Conservation (phyloP, 1,284 basidiomycete species). For the Marasmius oreades region DNA sequence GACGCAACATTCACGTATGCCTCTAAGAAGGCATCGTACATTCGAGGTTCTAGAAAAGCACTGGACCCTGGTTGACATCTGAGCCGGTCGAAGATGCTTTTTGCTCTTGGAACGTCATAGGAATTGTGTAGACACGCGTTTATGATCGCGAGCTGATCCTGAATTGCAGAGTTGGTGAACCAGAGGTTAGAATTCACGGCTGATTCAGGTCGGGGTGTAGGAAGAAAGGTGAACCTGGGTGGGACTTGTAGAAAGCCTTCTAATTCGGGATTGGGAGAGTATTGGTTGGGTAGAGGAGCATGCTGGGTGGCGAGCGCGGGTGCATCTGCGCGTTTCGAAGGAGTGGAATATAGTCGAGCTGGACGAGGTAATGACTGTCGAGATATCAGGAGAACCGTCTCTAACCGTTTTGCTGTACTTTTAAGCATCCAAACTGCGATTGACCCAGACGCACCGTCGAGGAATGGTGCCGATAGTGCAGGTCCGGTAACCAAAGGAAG, state of each 20-base stretch:
- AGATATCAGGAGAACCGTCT: slow-evolving; percentile 63
- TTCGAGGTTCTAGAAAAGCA: slow-evolving; percentile 44
- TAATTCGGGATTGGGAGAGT: slow-evolving; percentile 28
- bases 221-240: slow-evolving; percentile 53
- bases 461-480: too few species aligned
- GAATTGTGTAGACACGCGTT: slow-evolving; percentile 74
- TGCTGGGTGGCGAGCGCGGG: slow-evolving; percentile 44
- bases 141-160: slow-evolving; percentile 72
- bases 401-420: slow-evolving; percentile 42
- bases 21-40: slow-evolving; percentile 53
- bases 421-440: slow-evolving; percentile 51
- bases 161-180: slow-evolving; percentile 61
- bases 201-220: slow-evolving; percentile 50
- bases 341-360: slow-evolving; percentile 61
- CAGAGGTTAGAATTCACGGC: slow-evolving; percentile 31
- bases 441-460: too few species aligned
- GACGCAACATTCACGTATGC: slow-evolving; percentile 61
- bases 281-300: slow-evolving; percentile 33
- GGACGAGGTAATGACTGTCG: slow-evolving; percentile 65
- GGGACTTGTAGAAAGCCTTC: slow-evolving; percentile 44
- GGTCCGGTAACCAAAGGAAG: too few species aligned
- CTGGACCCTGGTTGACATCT: slow-evolving; percentile 39
- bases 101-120: slow-evolving; percentile 70
- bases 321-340: slow-evolving; percentile 49
- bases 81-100: slow-evolving; percentile 60